Evolutionary conservation across 2,329 filamentous ascomycete species (phyloP), one percentile per base, ranked within the genome.

Genomic region (Alternaria sp.): DNA sequence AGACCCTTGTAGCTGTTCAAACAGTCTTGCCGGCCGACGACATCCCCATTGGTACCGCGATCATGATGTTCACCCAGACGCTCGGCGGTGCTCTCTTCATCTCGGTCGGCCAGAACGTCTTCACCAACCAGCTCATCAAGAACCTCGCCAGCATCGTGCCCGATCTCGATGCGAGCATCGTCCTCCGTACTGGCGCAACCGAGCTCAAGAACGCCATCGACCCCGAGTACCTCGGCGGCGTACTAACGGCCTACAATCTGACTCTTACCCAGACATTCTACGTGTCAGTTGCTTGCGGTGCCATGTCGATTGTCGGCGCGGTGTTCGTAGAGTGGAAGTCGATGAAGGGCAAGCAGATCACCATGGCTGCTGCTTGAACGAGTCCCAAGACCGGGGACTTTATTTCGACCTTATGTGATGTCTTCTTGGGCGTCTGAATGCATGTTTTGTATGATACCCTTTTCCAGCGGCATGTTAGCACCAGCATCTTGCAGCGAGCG

Each of bases 211-310:
- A 74, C 45, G 75, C 82, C 2, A 25, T 81, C 85, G 56, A 55
- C 0, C 67, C 78, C 0, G 70, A 87, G 63, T 86, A 83, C 61
- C 75, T 89, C 5, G 72, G 76, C 2, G 79, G 82, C 1, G 89
- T 94, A 9, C 81, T 89, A 2, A 66, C 81, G 0, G 90, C 89
- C 0, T 93, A 93, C 79, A 92, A 92, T 72, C 75, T 82, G 23
- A 83, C 89, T 0, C 77, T 93, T 41, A 84, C 84, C 2, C 79
- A 84, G 61, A 85, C 85, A 1, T 92, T 90, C 73, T 86, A 87
- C 64, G 86, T 92, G 9, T 85, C 84, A 2, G 80, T 90, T 8
- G 84, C 86, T 2, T 80, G 89, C 71, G 82, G 84, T 0, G 81
- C 81, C 8, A 60, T 89, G 9, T 85, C 83, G 5, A 81, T 90